phyloP scores from a whole-genome alignment of 768 basidiomycete genomes.

The Antrodiella citrinella region DNA sequence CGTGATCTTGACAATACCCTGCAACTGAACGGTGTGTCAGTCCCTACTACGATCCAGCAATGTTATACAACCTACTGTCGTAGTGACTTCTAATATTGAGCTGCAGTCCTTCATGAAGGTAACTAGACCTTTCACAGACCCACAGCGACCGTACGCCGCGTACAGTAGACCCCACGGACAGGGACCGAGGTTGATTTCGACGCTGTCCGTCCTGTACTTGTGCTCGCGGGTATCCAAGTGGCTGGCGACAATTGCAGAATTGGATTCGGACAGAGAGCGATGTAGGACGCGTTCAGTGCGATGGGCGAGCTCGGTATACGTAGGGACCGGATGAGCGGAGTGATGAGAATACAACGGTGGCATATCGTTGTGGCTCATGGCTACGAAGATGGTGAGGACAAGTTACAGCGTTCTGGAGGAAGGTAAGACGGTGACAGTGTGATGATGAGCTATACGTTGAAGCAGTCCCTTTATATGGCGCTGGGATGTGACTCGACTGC shows the following conservation, averaged over 20 bases:
- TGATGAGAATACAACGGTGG: conserved; percentile 6
- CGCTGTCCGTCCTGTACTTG: conserved; percentile 31
- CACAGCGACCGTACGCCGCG: conserved; percentile 36
- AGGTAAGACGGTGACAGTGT: no score
- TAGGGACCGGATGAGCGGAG: not conserved
- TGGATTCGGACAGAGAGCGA: conserved; percentile 17
- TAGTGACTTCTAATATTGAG: conserved; percentile 30
- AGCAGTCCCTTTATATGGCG: no score
- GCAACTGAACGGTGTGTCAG: conserved; percentile 22
- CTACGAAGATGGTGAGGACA: no score
- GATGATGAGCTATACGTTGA: no score
- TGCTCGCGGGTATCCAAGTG: conserved; percentile 20
- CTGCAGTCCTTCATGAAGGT: conserved; percentile 26
- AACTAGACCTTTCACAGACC: conserved; percentile 32
- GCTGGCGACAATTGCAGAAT: conserved; percentile 7
- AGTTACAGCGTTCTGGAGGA: no score
- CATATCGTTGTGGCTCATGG: conserved; percentile 4
- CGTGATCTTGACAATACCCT: conserved; percentile 28
- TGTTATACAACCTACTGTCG: conserved; percentile 23
- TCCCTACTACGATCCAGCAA: not conserved
- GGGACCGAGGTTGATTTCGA: conserved; percentile 33
- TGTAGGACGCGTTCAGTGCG: conserved; percentile 30
- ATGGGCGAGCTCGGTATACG: conserved; percentile 23
- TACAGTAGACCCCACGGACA: conserved; percentile 29
- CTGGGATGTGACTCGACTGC: no score